A percentile compares a stretch with the other conserved stretches of the same genome.
Evolutionary conservation across 2,329 filamentous ascomycete species (phyloP).

Genomic region (Apiospora hydei): DNA sequence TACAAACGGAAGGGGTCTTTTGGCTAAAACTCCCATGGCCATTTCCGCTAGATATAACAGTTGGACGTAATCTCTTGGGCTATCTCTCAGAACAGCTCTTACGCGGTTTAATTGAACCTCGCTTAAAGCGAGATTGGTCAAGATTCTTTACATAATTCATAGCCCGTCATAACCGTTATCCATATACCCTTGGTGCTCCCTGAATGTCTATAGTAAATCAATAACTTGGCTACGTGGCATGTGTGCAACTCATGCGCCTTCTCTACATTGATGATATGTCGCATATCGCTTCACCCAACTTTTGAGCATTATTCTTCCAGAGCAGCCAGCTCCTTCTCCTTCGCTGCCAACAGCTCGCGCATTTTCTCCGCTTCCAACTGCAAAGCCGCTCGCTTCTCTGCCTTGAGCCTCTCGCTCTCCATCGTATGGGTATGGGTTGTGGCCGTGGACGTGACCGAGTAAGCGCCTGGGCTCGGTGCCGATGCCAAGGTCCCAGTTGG

Average conservation of each 20-base stretch:
- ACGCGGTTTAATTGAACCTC: neutral
- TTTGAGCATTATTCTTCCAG: slow-evolving; percentile 43
- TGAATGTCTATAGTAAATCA: neutral
- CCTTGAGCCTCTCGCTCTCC: slow-evolving; percentile 61
- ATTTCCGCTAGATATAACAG: neutral
- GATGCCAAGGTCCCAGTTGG: slow-evolving; percentile 50
- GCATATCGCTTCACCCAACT: neutral
- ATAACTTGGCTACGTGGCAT: neutral
- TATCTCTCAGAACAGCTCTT: neutral
- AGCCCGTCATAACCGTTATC: neutral
- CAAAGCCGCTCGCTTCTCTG: slow-evolving; percentile 70
- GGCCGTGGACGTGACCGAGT: slow-evolving; percentile 43
- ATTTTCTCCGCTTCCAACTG: slow-evolving; percentile 79
- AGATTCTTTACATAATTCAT: slow-evolving; percentile 5
- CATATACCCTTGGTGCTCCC: neutral
- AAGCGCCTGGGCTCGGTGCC: slow-evolving; percentile 50
- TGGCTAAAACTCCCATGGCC: neutral
- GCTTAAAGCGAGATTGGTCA: neutral
- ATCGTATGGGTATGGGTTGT: slow-evolving; percentile 33
- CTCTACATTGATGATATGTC: neutral
- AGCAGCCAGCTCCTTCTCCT: slow-evolving; percentile 75
- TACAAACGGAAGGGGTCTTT: neutral
- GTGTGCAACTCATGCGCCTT: neutral
- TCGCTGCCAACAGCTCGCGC: slow-evolving; percentile 74
- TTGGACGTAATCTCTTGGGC: neutral